Base-by-base conservation (phyloP, 1,139 yeast species). In the Yamadazyma diospyri region DNA sequence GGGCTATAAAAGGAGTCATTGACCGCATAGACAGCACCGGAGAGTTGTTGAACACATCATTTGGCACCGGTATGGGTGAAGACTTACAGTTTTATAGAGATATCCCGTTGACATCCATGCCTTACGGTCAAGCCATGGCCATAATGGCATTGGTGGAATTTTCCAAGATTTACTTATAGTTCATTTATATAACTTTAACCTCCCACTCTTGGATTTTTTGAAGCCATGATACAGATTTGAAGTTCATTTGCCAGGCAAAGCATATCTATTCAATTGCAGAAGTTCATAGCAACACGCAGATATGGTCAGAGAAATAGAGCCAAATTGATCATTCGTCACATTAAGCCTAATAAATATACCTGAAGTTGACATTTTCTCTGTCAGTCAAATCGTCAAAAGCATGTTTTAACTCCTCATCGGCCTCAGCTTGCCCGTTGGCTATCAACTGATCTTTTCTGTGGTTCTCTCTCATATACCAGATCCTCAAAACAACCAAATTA, bases 371-470 rank as follows among this genome's bases (percentile, higher is more conserved):
- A 38, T 64, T 64, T 37, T 64, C 59, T 27, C 57, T 44, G 45
- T 64, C 70, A n/a, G 70, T 63, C 36, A 61, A 41, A 43, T 64
- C 70, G 30, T 51, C 50, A 30, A 55, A 53, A 5, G 57, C 62
- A 32, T 50, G 55, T 20, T 44, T 46, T 36, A 41, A 45, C 28
- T 41, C 40, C 3, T 17, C 42, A 30, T 46, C 51, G n/a, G 33
- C 30, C 7, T 41, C 40, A 5, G 36, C 42, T 6, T 22, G 25
- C 5, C 42, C 46, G 6, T 33, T 39, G 11, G 28, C 45, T 22
- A 48, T 42, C 32, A 46, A 19, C 23, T 41, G 40, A 6, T 45
- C 48, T 26, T 44, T 49, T 33, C 48, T 46, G 24, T 42, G 34
- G 35, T 47, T 49, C 30, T 52, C 61, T 37, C 37, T 43, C 41